A percentile compares a stretch with the other conserved stretches of the same genome.
Evolutionary conservation across 2,329 filamentous ascomycete species (phyloP).

Genomic region (Aspergillus fischeri): DNA sequence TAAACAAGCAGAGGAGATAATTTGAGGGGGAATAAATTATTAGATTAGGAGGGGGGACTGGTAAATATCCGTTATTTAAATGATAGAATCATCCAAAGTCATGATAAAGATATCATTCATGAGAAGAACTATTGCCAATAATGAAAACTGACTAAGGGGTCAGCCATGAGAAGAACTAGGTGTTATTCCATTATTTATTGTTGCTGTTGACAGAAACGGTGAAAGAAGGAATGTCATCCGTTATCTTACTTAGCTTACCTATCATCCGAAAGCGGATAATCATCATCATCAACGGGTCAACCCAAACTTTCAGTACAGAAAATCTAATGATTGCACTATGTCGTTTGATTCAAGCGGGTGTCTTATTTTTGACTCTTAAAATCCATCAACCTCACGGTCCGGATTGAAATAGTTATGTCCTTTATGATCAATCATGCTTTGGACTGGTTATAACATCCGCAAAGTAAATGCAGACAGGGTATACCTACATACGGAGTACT

Average conservation of each 20-base stretch:
- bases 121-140: background rate
- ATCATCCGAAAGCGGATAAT: background rate
- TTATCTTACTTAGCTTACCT: background rate
- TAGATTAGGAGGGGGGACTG: background rate
- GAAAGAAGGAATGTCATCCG: background rate
- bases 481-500: no score
- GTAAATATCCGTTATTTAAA: background rate
- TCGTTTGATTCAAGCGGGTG: background rate
- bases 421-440: background rate
- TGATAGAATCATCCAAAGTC: background rate
- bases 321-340: background rate
- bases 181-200: background rate
- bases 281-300: background rate
- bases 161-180: background rate
- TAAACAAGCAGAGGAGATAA: background rate
- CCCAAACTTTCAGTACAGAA: background rate
- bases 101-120: background rate
- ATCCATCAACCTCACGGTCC: background rate
- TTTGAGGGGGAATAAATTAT: background rate
- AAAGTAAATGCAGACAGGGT: background rate
- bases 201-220: background rate
- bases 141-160: background rate
- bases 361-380: background rate
- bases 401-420: background rate
- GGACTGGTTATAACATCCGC: background rate